A percentile compares a stretch with the other conserved stretches of the same genome.
Conservation (phyloP, 257 asterid genomes). For the Fraxinus excelsior region DNA sequence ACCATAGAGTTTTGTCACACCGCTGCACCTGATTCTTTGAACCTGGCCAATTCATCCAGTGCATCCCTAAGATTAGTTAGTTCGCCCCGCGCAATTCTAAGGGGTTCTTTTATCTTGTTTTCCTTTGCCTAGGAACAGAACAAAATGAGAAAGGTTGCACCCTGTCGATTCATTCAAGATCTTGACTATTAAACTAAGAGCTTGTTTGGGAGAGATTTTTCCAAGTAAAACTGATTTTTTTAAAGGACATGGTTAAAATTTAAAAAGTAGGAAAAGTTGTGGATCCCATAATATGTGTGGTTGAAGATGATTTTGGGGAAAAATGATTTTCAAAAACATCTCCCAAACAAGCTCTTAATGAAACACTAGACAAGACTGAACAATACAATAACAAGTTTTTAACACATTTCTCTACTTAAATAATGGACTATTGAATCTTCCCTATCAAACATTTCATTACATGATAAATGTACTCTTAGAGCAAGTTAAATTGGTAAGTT, state of each 20-base stretch:
- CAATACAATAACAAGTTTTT: background rate
- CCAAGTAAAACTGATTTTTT: too few species aligned
- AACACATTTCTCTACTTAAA: background rate
- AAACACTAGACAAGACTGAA: background rate
- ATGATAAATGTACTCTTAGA: background rate
- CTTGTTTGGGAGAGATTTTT: too few species aligned
- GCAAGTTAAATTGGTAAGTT: background rate
- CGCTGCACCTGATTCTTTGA: slow-evolving; percentile 28
- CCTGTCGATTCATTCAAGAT: slow-evolving; percentile 13
- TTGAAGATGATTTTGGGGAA: too few species aligned
- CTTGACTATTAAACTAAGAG: background rate
- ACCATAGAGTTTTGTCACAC: slow-evolving; percentile 22
- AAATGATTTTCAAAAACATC: too few species aligned
- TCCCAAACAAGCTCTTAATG: too few species aligned
- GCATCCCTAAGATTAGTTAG: slow-evolving; percentile 57
- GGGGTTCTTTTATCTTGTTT: slow-evolving; percentile 58
- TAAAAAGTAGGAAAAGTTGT: too few species aligned
- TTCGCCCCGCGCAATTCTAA: slow-evolving; percentile 54
- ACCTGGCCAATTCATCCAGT: slow-evolving; percentile 41
- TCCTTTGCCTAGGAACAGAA: slow-evolving; percentile 49
- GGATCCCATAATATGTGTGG: too few species aligned
- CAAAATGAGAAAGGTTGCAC: slow-evolving; percentile 4
- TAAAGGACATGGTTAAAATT: too few species aligned
- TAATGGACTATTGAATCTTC: background rate
- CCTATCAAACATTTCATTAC: background rate